Evolutionary conservation across 2,329 filamentous ascomycete genomes (phyloP).

Genomic region (Daldinia eschscholtzii): DNA sequence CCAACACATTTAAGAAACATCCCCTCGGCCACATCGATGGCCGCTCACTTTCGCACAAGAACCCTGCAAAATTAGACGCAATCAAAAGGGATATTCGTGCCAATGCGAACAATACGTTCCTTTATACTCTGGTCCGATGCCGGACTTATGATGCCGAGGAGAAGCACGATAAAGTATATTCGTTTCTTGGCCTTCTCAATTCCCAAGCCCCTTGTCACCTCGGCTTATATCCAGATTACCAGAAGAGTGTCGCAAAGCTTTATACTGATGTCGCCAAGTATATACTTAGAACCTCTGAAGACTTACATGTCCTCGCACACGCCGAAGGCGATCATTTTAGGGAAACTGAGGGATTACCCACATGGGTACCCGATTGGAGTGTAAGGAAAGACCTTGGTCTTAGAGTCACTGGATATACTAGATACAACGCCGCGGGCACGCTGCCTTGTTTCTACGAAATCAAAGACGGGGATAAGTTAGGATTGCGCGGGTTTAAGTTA

Average conservation of each 20-base stretch:
- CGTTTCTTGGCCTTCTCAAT: conserved; percentile 36
- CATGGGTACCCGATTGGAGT: conserved; percentile 45
- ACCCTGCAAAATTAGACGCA: conserved; percentile 38
- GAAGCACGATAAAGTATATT: conserved; percentile 41
- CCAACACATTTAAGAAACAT: conserved; percentile 32
- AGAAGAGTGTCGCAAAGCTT: conserved; percentile 23
- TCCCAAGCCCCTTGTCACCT: neutral
- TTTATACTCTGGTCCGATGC: conserved; percentile 41
- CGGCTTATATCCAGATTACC: conserved; percentile 33
- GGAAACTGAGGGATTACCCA: conserved; percentile 22
- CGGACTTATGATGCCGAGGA: conserved; percentile 39
- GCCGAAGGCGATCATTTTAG: conserved; percentile 41
- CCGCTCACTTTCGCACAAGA: conserved; percentile 39
- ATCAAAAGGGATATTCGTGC: conserved; percentile 24
- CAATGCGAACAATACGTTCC: conserved; percentile 20
- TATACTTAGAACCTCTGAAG: conserved; percentile 29
- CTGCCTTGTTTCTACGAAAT: conserved; percentile 31
- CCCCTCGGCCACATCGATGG: conserved; percentile 15
- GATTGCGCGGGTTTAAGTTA: conserved; percentile 33
- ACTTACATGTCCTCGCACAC: conserved; percentile 42
- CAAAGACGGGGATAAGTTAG: conserved; percentile 7
- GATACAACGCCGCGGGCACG: conserved; percentile 39
- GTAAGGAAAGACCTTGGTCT: conserved; percentile 39
- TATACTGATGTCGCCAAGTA: conserved; percentile 39
- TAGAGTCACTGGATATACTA: conserved; percentile 40